These are phyloP conservation scores for Voacanga thouarsii DNA, from an alignment of 257 asterid genomes.

Conservation along the genomic window DNA sequence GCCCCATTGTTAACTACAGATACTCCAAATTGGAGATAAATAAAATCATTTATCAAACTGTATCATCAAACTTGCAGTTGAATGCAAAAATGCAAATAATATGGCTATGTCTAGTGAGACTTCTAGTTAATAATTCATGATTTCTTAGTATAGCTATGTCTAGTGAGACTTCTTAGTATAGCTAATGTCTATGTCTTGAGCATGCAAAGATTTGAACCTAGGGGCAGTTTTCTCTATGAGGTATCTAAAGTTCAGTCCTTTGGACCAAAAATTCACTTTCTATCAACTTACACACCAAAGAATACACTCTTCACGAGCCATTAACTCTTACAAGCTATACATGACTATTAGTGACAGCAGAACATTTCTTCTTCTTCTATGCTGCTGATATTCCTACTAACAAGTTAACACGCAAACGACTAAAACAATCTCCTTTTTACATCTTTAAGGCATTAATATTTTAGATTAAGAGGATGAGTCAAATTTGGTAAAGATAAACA, in stretches of 20 bases:
- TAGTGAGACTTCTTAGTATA: background rate
- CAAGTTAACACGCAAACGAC: background rate
- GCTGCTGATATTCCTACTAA: background rate
- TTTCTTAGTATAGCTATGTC: background rate
- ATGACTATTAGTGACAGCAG: background rate
- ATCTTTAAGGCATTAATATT: background rate
- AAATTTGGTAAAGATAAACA: constrained; percentile 7
- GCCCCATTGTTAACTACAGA: background rate
- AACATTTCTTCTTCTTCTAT: background rate
- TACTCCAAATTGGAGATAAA: background rate
- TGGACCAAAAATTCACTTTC: background rate
- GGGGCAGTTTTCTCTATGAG: background rate
- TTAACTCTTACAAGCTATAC: background rate
- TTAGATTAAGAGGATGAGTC: background rate
- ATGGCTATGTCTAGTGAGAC: background rate
- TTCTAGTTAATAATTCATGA: background rate
- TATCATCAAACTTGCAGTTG: background rate
- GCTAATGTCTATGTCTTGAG: background rate
- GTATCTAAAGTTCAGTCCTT: background rate
- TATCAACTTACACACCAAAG: background rate
- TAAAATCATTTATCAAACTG: background rate
- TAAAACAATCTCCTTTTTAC: background rate
- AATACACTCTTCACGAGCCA: background rate
- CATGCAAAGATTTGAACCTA: background rate
- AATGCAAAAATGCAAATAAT: background rate